Evolutionary conservation across 2,329 filamentous ascomycete genomes (phyloP).

Genomic region (Ophiocordyceps camponoti-leonardi): DNA sequence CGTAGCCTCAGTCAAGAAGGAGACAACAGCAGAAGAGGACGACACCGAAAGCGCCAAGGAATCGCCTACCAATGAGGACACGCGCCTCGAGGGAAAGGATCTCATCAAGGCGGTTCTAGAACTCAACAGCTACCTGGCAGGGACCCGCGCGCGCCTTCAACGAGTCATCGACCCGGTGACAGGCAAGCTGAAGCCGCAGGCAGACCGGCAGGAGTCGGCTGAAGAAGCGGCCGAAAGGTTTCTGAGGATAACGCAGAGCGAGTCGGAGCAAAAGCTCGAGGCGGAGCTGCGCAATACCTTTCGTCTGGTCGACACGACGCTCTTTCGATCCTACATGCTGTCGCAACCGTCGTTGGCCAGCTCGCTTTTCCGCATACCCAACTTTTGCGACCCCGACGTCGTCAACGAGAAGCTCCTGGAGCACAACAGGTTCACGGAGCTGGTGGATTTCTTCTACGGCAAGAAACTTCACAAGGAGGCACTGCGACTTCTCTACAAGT

Average conservation of each 20-base stretch:
- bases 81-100: slow-evolving; percentile 59
- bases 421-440: slow-evolving; percentile 73
- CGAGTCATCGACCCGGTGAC: slow-evolving; percentile 44
- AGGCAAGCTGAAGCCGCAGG: slow-evolving; percentile 39
- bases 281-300: slow-evolving; percentile 60
- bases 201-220: slow-evolving; percentile 22
- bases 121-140: slow-evolving; percentile 74
- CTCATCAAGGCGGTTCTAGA: slow-evolving; percentile 67
- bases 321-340: slow-evolving; percentile 93
- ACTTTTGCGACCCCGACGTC: slow-evolving; percentile 91
- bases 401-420: slow-evolving; percentile 87
- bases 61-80: slow-evolving; percentile 23
- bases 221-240: slow-evolving; percentile 38
- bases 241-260: slow-evolving; percentile 27
- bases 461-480: slow-evolving; percentile 86
- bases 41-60: slow-evolving; percentile 38
- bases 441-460: slow-evolving; percentile 95
- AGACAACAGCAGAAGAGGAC: slow-evolving; percentile 28
- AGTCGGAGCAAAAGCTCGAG: slow-evolving; percentile 45
- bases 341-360: slow-evolving; percentile 70
- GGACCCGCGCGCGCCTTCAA: slow-evolving; percentile 54
- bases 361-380: slow-evolving; percentile 84
- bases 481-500: slow-evolving; percentile 63
- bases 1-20: slow-evolving; percentile 38
- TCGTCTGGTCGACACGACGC: slow-evolving; percentile 74